phyloP scores from a whole-genome alignment of 176 grass and related monocot genomes.

The Thalia dealbata region DNA sequence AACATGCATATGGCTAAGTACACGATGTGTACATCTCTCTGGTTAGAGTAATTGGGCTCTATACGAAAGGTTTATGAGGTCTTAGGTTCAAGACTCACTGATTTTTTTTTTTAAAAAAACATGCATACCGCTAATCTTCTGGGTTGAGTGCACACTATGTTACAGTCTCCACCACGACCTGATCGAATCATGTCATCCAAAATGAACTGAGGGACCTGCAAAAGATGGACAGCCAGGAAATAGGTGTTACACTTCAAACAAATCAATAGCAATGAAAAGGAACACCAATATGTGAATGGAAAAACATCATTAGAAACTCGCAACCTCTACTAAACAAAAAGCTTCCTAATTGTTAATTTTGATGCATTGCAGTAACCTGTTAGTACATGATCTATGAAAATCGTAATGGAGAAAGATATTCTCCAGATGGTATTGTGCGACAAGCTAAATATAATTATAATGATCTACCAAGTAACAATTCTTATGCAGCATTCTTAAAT shows the following conservation, averaged over 20 bases:
- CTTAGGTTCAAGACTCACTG: too few relatives aligned
- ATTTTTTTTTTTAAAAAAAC: too few relatives aligned
- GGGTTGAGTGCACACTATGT: slow-evolving; percentile 88
- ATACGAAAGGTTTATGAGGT: too few relatives aligned
- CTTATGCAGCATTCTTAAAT: background rate
- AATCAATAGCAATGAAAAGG: background rate
- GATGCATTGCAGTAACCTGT: background rate
- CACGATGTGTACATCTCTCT: too few relatives aligned
- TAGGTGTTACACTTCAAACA: background rate
- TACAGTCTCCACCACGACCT: slow-evolving; percentile 75
- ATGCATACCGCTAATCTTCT: slow-evolving; percentile 83
- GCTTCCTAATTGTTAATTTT: background rate
- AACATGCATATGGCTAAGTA: too few relatives aligned
- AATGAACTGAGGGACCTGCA: slow-evolving; percentile 92
- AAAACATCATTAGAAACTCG: background rate
- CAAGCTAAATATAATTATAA: background rate
- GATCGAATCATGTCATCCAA: slow-evolving; percentile 94
- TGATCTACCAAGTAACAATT: background rate
- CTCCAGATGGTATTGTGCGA: background rate
- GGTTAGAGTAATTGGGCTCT: too few relatives aligned
- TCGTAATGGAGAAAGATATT: too few relatives aligned
- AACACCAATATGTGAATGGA: background rate
- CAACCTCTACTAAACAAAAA: background rate
- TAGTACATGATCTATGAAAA: too few relatives aligned
- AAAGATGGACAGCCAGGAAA: slow-evolving; percentile 7